These are phyloP conservation scores for Helotiales sp. DNA, from an alignment of 2,329 filamentous ascomycete species.

Conservation along the genomic window DNA sequence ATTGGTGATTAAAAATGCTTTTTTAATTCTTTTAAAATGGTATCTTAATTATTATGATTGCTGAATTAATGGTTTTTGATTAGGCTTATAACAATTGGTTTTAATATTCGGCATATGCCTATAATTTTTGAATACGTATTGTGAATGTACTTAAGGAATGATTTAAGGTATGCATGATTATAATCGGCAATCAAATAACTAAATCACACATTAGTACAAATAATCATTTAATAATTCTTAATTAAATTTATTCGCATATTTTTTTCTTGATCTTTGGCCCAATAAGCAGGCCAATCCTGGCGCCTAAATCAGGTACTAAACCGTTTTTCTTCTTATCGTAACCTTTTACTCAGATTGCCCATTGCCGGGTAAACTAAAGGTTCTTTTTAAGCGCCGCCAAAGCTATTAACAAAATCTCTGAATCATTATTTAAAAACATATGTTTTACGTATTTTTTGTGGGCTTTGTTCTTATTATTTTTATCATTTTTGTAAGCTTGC, in stretches of 20 bases:
- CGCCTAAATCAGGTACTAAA: neutral
- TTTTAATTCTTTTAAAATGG: neutral
- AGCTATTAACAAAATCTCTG: too few relatives aligned
- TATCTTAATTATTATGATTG: neutral
- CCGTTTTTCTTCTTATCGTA: neutral
- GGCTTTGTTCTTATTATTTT: too few relatives aligned
- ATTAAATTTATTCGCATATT: constrained; percentile 18
- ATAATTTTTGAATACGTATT: constrained; percentile 14
- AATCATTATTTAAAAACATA: too few relatives aligned
- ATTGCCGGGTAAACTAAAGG: neutral
- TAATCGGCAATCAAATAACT: constrained; percentile 25
- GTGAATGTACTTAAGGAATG: constrained; percentile 21
- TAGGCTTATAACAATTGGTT: neutral
- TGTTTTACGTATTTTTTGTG: too few relatives aligned
- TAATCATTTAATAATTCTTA: constrained; percentile 17
- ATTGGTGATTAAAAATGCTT: neutral
- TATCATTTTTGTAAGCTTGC: neutral
- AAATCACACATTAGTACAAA: constrained; percentile 20
- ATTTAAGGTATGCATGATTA: constrained; percentile 20
- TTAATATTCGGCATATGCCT: constrained; percentile 17
- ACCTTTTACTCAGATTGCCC: neutral
- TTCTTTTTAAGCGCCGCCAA: neutral
- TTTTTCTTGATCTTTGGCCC: constrained; percentile 21
- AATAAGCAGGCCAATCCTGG: neutral
- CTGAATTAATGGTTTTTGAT: neutral